Percentiles rank a stretch among this genome's conserved stretches.
These are phyloP conservation scores for Trichoderma citrinoviride DNA, from an alignment of 2,329 filamentous ascomycete species.

Conservation along the genomic window DNA sequence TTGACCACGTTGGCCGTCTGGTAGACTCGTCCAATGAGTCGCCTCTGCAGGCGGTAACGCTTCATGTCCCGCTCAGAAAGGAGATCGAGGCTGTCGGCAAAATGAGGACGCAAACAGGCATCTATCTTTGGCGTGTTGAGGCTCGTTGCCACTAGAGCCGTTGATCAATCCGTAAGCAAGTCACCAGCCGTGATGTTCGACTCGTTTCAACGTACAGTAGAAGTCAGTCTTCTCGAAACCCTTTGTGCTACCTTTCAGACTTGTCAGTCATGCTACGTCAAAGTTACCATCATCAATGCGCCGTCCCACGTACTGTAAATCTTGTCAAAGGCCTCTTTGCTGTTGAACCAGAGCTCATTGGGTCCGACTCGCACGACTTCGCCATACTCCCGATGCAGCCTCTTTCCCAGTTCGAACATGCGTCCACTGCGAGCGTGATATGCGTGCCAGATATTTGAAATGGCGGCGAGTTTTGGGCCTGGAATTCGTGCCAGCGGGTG, in stretches of 20 bases:
- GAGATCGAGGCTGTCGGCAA: constrained; percentile 48
- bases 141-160: constrained; percentile 43
- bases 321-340: constrained; percentile 44
- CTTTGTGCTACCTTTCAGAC: constrained; percentile 41
- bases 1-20: constrained; percentile 42
- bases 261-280: neutral
- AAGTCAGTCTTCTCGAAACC: constrained; percentile 53
- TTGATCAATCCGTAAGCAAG: neutral
- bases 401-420: constrained; percentile 41
- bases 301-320: constrained; percentile 45
- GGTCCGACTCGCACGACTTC: constrained; percentile 53
- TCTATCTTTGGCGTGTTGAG: constrained; percentile 44
- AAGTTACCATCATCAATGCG: neutral
- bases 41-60: constrained; percentile 49
- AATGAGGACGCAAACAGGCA: constrained; percentile 37
- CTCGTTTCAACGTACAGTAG: constrained; percentile 42
- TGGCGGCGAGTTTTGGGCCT: constrained; percentile 46
- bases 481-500: constrained; percentile 47
- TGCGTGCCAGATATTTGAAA: constrained; percentile 50
- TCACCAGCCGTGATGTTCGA: neutral
- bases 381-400: constrained; percentile 48
- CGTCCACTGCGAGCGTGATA: constrained; percentile 45
- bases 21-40: constrained; percentile 50
- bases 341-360: constrained; percentile 53
- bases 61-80: constrained; percentile 47